Evolutionary conservation across 2,329 filamentous ascomycete genomes (phyloP).

Genomic region (Exophiala alcalophila): DNA sequence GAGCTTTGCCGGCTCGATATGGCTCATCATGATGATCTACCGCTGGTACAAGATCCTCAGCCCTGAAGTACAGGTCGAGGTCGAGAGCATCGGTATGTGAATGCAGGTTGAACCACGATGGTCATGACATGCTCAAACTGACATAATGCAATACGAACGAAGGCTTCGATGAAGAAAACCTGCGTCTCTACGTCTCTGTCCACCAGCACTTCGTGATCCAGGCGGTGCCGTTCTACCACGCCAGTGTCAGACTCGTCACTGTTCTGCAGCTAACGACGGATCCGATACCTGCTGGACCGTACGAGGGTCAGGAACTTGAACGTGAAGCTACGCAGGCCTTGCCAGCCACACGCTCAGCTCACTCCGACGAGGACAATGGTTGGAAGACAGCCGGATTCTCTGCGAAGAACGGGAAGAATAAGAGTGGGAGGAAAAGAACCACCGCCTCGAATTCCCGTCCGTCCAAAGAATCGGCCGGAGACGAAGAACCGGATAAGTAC

Average conservation of each 20-base stretch:
- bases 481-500: constrained; percentile 44
- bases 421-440: no score
- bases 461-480: no score
- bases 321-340: no score
- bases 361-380: background rate
- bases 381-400: constrained; percentile 3
- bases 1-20: constrained; percentile 60
- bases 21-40: constrained; percentile 67
- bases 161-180: constrained; percentile 66
- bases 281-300: constrained; percentile 50
- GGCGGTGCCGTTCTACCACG: constrained; percentile 71
- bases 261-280: constrained; percentile 60
- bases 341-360: no score
- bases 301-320: constrained; percentile 19
- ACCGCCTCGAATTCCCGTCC: no score
- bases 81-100: constrained; percentile 60
- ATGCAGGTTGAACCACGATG: no score
- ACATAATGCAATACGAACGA: no score
- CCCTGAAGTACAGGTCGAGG: constrained; percentile 64
- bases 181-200: constrained; percentile 70
- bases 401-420: background rate
- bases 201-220: constrained; percentile 74
- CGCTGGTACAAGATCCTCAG: constrained; percentile 82
- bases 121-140: no score
- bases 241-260: constrained; percentile 65